These are phyloP conservation scores for Tulasnella sp. DNA, from an alignment of 768 basidiomycete species.

Conservation along the genomic window DNA sequence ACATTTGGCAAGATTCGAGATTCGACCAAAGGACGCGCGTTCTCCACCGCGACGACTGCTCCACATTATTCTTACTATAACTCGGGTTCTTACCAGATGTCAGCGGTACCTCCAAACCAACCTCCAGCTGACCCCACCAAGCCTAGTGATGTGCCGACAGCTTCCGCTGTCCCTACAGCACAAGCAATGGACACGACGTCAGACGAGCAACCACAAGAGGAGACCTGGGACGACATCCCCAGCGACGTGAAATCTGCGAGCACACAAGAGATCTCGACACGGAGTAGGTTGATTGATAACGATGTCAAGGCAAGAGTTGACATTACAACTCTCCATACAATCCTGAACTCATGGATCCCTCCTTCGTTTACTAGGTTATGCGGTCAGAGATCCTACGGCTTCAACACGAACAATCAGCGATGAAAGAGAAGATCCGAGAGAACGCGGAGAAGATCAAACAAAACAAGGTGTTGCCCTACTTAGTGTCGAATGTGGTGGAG, in stretches of 20 bases:
- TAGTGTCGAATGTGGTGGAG: constrained; percentile 97
- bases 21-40: no score
- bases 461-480: constrained; percentile 96
- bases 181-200: constrained; percentile 21
- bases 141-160: neutral
- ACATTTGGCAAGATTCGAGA: no score
- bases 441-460: constrained; percentile 98
- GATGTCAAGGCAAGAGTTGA: constrained; percentile 68
- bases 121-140: constrained; percentile 4
- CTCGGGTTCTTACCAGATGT: no score
- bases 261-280: constrained; percentile 80
- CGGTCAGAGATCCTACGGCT: constrained; percentile 85
- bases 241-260: constrained; percentile 68
- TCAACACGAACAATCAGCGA: constrained; percentile 87
- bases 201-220: constrained; percentile 28
- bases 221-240: constrained; percentile 87
- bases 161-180: neutral
- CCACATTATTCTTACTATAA: no score
- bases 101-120: constrained; percentile 6
- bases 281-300: constrained; percentile 90
- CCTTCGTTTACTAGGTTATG: constrained; percentile 62
- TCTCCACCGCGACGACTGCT: no score
- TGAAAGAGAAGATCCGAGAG: constrained; percentile 98
- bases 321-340: no score
- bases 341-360: neutral